These are phyloP conservation scores for Paramyrothecium sp. DNA, from an alignment of 2,329 filamentous ascomycete species.

Conservation along the genomic window DNA sequence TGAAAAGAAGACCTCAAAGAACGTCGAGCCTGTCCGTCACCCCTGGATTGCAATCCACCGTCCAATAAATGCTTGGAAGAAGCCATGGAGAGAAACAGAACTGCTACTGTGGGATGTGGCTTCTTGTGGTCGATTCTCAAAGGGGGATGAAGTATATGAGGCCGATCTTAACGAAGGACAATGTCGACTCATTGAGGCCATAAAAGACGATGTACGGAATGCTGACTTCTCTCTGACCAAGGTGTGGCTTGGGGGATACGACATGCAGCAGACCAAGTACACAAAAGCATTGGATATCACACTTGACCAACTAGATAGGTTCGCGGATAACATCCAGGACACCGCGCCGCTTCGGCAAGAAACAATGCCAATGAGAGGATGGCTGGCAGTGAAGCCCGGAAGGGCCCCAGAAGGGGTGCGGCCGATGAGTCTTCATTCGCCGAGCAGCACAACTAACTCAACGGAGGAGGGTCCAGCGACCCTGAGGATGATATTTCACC, in stretches of 20 bases:
- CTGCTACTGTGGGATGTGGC: constrained; percentile 54
- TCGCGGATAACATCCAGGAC: constrained; percentile 29
- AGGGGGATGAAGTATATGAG: constrained; percentile 17
- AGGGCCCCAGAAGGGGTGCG: background rate
- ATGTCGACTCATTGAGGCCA: constrained; percentile 35
- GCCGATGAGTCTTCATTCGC: background rate
- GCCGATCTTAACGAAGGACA: constrained; percentile 45
- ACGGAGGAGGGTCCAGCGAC: constrained; percentile 12
- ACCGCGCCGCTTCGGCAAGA: constrained; percentile 32
- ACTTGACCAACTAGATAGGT: constrained; percentile 30
- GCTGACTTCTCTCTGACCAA: constrained; percentile 29
- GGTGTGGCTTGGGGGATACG: constrained; percentile 45
- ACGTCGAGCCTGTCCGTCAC: constrained; percentile 27
- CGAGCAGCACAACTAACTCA: constrained; percentile 11
- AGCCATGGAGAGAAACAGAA: constrained; percentile 35
- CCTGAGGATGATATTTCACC: constrained; percentile 43
- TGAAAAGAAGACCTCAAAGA: constrained; percentile 11
- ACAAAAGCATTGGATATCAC: constrained; percentile 41
- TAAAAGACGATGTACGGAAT: constrained; percentile 29
- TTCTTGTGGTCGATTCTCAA: constrained; percentile 21
- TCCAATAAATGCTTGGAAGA: constrained; percentile 34
- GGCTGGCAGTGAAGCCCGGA: constrained; percentile 27
- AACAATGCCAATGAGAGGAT: constrained; percentile 32
- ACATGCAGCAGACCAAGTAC: constrained; percentile 14
- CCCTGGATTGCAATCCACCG: constrained; percentile 53